Conservation (phyloP, 495 filamentous ascomycete genomes). For the Lepraria neglecta region DNA sequence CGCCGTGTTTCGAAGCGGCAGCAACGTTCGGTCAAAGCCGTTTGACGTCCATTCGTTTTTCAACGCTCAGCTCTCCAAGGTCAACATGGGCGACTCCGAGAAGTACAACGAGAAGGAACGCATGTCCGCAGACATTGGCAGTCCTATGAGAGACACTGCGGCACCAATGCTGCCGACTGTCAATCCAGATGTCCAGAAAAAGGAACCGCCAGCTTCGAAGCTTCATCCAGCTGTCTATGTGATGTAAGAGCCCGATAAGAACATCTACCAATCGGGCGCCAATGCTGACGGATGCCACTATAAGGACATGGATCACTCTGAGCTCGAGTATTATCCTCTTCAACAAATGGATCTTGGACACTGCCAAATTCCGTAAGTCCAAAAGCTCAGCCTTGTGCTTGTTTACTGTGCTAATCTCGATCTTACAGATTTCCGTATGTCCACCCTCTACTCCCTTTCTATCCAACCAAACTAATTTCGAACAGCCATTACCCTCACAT, state of each 20-base stretch:
- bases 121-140: conserved; percentile 47
- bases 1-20: conserved; percentile 23
- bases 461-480: background rate
- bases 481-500: conserved; percentile 59
- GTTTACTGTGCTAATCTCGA: conserved; percentile 13
- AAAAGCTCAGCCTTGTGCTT: background rate
- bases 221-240: conserved; percentile 89
- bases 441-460: background rate
- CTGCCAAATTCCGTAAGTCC: conserved; percentile 71
- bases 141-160: conserved; percentile 51
- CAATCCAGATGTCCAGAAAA: conserved; percentile 66
- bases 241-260: conserved; percentile 49
- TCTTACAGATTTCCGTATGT: conserved; percentile 27
- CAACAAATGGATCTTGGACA: conserved; percentile 96
- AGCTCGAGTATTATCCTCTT: conserved; percentile 94
- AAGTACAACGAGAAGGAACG: conserved; percentile 59
- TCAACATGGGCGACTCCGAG: conserved; percentile 58
- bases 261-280: background rate
- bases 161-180: conserved; percentile 69
- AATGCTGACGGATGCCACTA: conserved; percentile 28
- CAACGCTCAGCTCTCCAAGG: conserved; percentile 40
- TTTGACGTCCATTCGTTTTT: conserved; percentile 49
- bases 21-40: conserved; percentile 34
- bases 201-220: conserved; percentile 52
- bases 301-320: conserved; percentile 81